Conservation (phyloP, 2,329 filamentous ascomycete species). For the Fusarium succisae region DNA sequence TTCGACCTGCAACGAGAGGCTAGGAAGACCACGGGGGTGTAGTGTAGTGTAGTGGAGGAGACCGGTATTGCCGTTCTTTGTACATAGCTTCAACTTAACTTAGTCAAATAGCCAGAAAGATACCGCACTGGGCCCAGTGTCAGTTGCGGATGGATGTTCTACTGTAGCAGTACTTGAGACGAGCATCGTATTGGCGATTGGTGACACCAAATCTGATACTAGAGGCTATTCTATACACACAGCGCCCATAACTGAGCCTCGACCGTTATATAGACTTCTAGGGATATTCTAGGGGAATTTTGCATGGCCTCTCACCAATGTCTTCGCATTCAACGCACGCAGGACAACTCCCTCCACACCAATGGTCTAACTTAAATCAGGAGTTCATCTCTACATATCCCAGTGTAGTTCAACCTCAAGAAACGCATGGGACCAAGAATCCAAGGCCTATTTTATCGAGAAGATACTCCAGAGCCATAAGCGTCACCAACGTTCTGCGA, state of each 20-base stretch:
- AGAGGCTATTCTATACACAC: neutral
- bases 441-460: neutral
- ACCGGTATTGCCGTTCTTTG: neutral
- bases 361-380: fast-evolving
- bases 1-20: slow-evolving; percentile 13
- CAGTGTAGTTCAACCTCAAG: fast-evolving
- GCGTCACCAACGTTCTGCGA: fast-evolving
- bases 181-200: neutral
- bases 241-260: neutral
- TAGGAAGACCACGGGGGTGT: too few species aligned
- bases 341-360: neutral
- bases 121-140: too few species aligned
- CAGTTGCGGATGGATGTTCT: neutral
- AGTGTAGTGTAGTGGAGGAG: neutral
- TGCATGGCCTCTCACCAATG: neutral
- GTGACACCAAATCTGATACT: neutral
- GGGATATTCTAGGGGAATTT: fast-evolving
- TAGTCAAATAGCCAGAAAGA: neutral
- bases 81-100: neutral
- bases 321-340: fast-evolving
- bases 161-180: neutral
- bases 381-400: too few species aligned
- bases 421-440: fast-evolving
- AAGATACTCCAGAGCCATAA: neutral
- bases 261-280: neutral